These are phyloP conservation scores for Trichoderma endophyticum DNA, from an alignment of 2,329 filamentous ascomycete species.

Conservation along the genomic window DNA sequence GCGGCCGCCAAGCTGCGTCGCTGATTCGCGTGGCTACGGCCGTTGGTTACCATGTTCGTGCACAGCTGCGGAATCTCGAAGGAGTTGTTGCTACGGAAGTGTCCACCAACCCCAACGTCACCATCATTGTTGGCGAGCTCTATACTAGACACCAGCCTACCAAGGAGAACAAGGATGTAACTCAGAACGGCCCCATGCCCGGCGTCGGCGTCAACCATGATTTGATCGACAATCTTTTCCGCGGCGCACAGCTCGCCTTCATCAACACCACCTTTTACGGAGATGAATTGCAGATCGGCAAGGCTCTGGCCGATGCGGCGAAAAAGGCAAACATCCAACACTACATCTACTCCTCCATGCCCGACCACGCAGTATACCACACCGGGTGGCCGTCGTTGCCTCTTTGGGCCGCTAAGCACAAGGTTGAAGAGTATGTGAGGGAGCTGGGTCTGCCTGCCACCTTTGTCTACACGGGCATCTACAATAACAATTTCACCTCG, in stretches of 20 bases:
- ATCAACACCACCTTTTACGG: constrained; percentile 98
- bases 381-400: constrained; percentile 77
- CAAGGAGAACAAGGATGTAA: constrained; percentile 59
- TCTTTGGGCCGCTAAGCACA: constrained; percentile 88
- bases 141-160: constrained; percentile 54
- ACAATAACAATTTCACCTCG: constrained; percentile 98
- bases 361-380: constrained; percentile 81
- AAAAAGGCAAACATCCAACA: constrained; percentile 82
- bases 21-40: constrained; percentile 92
- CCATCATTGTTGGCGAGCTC: constrained; percentile 61
- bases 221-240: constrained; percentile 75
- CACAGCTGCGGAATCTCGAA: constrained; percentile 83
- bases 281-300: constrained; percentile 86
- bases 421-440: constrained; percentile 86
- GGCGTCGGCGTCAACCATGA: constrained; percentile 67
- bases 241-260: constrained; percentile 82
- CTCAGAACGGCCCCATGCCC: constrained; percentile 60
- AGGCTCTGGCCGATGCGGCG: constrained; percentile 83
- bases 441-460: constrained; percentile 80
- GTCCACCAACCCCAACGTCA: constrained; percentile 71
- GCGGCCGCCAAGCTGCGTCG: constrained; percentile 91
- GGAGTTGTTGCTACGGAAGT: constrained; percentile 88
- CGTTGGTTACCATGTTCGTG: constrained; percentile 88
- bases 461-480: constrained; percentile 94
- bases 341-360: constrained; percentile 96